Conservation (phyloP, 2,329 filamentous ascomycete species). For the Karstenula rhodostoma region DNA sequence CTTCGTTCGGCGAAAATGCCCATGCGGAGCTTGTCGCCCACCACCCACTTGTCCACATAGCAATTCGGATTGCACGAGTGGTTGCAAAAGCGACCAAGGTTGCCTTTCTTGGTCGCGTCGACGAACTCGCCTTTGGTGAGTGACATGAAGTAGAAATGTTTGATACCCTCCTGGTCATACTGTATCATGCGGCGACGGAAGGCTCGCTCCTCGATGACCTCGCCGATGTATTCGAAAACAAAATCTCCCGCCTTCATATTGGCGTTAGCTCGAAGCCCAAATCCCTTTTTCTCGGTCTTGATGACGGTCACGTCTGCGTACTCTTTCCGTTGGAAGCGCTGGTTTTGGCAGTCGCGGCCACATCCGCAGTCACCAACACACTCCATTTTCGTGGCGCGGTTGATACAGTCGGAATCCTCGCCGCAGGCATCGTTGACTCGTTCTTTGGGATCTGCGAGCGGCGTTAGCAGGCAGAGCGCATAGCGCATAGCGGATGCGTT, state of each 20-base stretch:
- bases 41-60: constrained; percentile 99
- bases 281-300: constrained; percentile 98
- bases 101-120: constrained; percentile 95
- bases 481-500: constrained; percentile 13
- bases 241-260: constrained; percentile 85
- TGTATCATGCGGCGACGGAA: constrained; percentile 91
- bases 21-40: constrained; percentile 97
- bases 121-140: constrained; percentile 96
- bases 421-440: constrained; percentile 83
- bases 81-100: constrained; percentile 96
- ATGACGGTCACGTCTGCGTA: constrained; percentile 94
- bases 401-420: constrained; percentile 98
- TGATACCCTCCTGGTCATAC: constrained; percentile 96
- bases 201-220: constrained; percentile 92
- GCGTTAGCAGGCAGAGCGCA: constrained; percentile 41
- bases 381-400: constrained; percentile 97
- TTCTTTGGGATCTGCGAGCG: constrained; percentile 56
- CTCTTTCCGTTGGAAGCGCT: constrained; percentile 88
- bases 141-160: constrained; percentile 99
- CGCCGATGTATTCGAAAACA: constrained; percentile 97
- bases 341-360: constrained; percentile 87
- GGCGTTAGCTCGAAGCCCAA: constrained; percentile 82
- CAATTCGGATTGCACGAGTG: constrained; percentile 99
- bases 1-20: constrained; percentile 92
- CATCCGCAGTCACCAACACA: constrained; percentile 89